Percentiles rank a stretch among this genome's conserved stretches.
Evolutionary conservation across 1,284 basidiomycete genomes (phyloP).

Genomic region (Tetrapyrgos nigripes): DNA sequence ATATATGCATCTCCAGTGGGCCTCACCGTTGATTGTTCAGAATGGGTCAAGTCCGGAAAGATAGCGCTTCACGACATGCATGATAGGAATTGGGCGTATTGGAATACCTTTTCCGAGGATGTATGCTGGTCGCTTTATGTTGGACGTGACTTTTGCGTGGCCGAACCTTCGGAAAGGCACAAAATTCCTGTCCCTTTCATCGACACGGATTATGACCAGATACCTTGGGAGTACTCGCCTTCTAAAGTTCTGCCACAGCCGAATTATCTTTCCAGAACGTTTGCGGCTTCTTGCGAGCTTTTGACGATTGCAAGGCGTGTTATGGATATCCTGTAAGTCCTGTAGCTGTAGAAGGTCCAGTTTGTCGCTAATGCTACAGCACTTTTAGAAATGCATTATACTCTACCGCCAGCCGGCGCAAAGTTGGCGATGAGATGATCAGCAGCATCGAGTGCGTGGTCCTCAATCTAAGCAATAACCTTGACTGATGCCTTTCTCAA

Average conservation of each 20-base stretch:
- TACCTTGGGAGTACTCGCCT: constrained; percentile 40
- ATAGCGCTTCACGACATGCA: constrained; percentile 56
- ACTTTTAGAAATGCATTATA: constrained; percentile 50
- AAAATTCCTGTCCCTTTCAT: constrained; percentile 45
- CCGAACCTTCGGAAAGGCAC: constrained; percentile 33
- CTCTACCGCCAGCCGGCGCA: constrained; percentile 41
- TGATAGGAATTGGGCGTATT: constrained; percentile 58
- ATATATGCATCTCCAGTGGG: constrained; percentile 47
- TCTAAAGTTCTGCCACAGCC: constrained; percentile 42
- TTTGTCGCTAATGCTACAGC: neutral
- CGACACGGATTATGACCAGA: constrained; percentile 42
- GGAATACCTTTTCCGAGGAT: constrained; percentile 49
- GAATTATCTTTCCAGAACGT: constrained; percentile 47
- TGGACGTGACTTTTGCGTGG: constrained; percentile 51
- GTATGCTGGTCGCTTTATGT: constrained; percentile 56
- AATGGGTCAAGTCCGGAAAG: constrained; percentile 57
- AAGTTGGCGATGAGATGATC: constrained; percentile 52
- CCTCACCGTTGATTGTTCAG: constrained; percentile 60
- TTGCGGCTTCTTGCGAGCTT: constrained; percentile 52
- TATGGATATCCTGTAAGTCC: constrained; percentile 54
- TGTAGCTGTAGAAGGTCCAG: too few relatives aligned
- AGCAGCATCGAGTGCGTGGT: constrained; percentile 59
- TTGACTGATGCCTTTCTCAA: neutral
- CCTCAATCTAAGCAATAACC: neutral
- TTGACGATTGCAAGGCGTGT: constrained; percentile 52